Conservation (phyloP, 768 basidiomycete species). For the Termitomyces titanicus region DNA sequence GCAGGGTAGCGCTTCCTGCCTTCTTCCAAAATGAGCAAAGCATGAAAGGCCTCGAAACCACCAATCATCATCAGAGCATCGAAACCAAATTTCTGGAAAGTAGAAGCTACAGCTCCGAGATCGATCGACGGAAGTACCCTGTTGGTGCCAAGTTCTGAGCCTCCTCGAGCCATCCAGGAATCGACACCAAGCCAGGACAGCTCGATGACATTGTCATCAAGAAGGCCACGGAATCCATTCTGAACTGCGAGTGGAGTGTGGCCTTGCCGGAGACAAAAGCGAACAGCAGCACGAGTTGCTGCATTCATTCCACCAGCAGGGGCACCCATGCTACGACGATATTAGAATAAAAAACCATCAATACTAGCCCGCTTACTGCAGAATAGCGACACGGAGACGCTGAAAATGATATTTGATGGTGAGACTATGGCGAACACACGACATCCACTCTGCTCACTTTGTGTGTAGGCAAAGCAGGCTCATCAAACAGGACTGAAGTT, state of each 20-base stretch:
- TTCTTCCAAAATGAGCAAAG: constrained; percentile 74
- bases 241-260: constrained; percentile 91
- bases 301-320: constrained; percentile 99
- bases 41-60: constrained; percentile 92
- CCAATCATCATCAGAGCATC: constrained; percentile 87
- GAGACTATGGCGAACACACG: neutral
- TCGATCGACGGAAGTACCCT: constrained; percentile 82
- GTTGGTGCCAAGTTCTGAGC: constrained; percentile 97
- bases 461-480: constrained; percentile 45
- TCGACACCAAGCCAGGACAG: constrained; percentile 97
- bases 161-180: constrained; percentile 93
- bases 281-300: constrained; percentile 89
- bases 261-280: constrained; percentile 90
- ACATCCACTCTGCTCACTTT: constrained; percentile 32
- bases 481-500: constrained; percentile 60
- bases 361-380: constrained; percentile 62
- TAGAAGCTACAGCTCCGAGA: constrained; percentile 83
- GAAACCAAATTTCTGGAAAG: constrained; percentile 83
- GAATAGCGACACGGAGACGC: constrained; percentile 78
- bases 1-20: constrained; percentile 82
- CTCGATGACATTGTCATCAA: constrained; percentile 84
- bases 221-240: constrained; percentile 93
- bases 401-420: constrained; percentile 26
- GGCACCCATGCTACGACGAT: constrained; percentile 75
- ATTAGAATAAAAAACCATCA: neutral